A percentile compares a stretch with the other conserved stretches of the same genome.
Evolutionary conservation across 2,329 filamentous ascomycete species (phyloP).

Genomic region (Escovopsis sp.): DNA sequence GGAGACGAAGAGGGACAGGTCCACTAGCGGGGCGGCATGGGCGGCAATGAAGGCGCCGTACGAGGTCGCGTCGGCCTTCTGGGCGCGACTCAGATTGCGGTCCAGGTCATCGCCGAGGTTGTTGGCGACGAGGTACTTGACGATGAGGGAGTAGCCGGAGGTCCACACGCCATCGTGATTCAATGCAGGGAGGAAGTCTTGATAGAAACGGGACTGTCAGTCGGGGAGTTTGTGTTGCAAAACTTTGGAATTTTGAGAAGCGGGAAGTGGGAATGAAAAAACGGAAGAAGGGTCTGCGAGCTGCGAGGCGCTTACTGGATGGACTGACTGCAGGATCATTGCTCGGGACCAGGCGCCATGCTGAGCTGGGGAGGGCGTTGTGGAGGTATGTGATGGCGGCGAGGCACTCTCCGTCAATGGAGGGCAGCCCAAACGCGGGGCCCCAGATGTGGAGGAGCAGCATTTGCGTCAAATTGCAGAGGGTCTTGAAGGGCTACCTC

Average conservation of each 20-base stretch:
- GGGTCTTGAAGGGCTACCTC: too few relatives aligned
- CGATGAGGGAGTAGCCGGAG: conserved; percentile 46
- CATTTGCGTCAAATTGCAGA: conserved; percentile 15
- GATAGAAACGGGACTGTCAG: conserved; percentile 7
- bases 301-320: conserved; percentile 38
- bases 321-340: conserved; percentile 59
- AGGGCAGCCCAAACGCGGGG: conserved; percentile 73
- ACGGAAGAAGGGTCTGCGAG: background rate
- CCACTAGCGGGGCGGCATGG: conserved; percentile 62
- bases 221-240: too few relatives aligned
- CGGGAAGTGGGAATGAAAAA: conserved; percentile 1
- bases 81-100: conserved; percentile 20
- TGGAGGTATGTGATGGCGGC: conserved; percentile 67
- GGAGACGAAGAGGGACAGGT: conserved; percentile 80
- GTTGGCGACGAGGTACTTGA: conserved; percentile 34
- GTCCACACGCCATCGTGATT: conserved; percentile 36
- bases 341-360: conserved; percentile 57
- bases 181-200: conserved; percentile 41
- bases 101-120: conserved; percentile 23
- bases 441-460: conserved; percentile 77
- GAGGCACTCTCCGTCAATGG: conserved; percentile 81
- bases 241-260: conserved; percentile 2
- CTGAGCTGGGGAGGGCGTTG: conserved; percentile 39
- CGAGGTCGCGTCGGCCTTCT: conserved; percentile 32
- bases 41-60: conserved; percentile 56